Percentiles rank a stretch among this genome's conserved stretches.
These are phyloP conservation scores for Rhizopus stolonifer DNA, from an alignment of 371 early-diverging fungal species.

Conservation along the genomic window DNA sequence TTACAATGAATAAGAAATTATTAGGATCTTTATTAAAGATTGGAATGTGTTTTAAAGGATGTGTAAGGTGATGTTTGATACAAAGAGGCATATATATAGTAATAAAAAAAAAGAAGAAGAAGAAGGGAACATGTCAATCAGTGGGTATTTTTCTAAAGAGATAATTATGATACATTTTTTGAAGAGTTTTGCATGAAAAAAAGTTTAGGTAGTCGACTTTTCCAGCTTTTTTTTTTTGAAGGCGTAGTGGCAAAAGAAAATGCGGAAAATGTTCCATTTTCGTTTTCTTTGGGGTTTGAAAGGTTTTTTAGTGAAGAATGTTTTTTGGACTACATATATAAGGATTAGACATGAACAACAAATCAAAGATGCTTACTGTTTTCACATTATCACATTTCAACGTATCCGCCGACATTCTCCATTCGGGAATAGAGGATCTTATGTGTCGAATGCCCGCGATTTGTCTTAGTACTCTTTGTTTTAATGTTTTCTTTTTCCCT, in stretches of 20 bases:
- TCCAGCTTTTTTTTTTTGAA: slow-evolving; percentile 13
- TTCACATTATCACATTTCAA: not conserved
- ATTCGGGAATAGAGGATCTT: not conserved
- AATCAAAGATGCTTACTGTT: not conserved
- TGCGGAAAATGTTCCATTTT: slow-evolving; percentile 3
- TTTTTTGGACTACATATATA: not conserved
- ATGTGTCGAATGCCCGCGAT: not conserved
- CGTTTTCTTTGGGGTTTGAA: not conserved
- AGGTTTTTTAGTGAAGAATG: not conserved
- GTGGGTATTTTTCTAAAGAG: too few species aligned
- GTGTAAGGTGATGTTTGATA: too few species aligned
- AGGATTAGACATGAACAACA: too few species aligned
- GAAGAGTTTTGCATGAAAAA: slow-evolving; percentile 11
- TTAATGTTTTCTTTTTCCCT: not conserved
- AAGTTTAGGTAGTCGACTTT: slow-evolving; percentile 7
- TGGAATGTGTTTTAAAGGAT: too few species aligned
- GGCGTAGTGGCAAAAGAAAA: slow-evolving; percentile 34
- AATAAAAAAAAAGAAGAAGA: too few species aligned
- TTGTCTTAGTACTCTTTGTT: not conserved
- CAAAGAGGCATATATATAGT: too few species aligned
- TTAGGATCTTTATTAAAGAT: too few species aligned
- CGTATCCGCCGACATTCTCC: not conserved
- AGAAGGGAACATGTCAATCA: too few species aligned
- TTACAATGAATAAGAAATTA: too few species aligned
- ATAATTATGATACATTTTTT: slow-evolving; percentile 10